Evolutionary conservation across 23 red algal genomes (phyloP).

Genomic region (Gracilariopsis chorda): DNA sequence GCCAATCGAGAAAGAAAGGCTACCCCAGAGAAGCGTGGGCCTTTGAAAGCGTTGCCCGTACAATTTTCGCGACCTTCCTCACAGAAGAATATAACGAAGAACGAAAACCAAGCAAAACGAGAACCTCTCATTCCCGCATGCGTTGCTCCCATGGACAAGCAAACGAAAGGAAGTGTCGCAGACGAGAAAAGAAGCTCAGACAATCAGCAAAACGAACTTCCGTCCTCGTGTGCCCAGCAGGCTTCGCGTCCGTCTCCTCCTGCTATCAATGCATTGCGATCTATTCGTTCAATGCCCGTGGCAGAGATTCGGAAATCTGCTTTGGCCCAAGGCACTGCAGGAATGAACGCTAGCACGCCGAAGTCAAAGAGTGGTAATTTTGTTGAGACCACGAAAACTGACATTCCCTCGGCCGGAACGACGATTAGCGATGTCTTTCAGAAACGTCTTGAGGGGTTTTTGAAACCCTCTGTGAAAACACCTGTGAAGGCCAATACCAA

Average conservation of each 20-base stretch:
- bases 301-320: not conserved
- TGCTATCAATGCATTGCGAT: not conserved
- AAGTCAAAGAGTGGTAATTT: not conserved
- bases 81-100: no score
- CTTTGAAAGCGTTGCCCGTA: no score
- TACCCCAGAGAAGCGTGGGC: no score
- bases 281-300: conserved; percentile 4
- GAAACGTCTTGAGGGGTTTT: conserved; percentile 39
- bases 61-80: no score
- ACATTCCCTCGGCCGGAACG: not conserved
- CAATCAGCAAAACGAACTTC: no score
- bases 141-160: no score
- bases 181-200: no score
- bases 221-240: no score
- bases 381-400: not conserved
- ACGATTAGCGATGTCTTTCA: conserved; percentile 57
- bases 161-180: no score
- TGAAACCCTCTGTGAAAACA: conserved; percentile 10
- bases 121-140: no score
- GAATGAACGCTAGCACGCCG: not conserved
- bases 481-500: not conserved
- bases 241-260: not conserved
- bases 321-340: not conserved
- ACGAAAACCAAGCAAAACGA: no score
- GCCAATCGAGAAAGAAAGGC: no score